Base-by-base conservation (phyloP, 192 early-diverging fungal species). In the Coemansia sp. region DNA sequence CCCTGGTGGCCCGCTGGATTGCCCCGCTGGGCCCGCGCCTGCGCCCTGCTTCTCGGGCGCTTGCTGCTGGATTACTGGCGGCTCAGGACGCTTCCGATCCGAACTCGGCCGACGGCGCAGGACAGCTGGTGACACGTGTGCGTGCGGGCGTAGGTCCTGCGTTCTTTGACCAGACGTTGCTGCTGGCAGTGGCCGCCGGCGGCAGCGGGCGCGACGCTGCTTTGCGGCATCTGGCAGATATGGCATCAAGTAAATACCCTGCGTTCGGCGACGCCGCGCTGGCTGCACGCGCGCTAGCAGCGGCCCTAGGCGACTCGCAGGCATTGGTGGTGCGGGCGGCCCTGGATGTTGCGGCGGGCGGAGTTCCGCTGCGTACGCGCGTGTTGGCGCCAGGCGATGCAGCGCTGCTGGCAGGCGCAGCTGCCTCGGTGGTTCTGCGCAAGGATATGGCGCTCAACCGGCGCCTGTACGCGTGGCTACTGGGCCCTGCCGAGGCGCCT, bases 401-500 rank as follows among this genome's bases (percentile, higher is more conserved):
- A 27, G 71, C 76, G 7, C 42, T 87, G 18, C 59, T 96, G 31
- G 76, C 89, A 38, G 74, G 76, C 13, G 70, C 83, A 7, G 94
- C 90, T 0, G 66, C 88, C 2, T 70, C 76, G 18, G 92, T 95
- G 13, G 89, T 94, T 7, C 50, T 94, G 41, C 68, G 86, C 23
- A 88, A 87, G 54, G 94, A 97, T 60, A 94, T 94, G 89, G 92
- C 92, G 17, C 77, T 97, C 12, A 97, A 92, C 50, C 64, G 91
- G 36, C 61, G 94, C 28, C 72, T 97, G n/a, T 95, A 93, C 58
- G 78, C 88, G 3, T 97, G 94, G 94, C 60, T 97, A 8, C 55
- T 88, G 29, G 87, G 88, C 12, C 28, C 60, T 33, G 66, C 75
- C 21, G 48, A 75, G 21, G 49, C 76, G 0, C 70, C 78, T 13